A percentile compares a stretch with the other conserved stretches of the same genome.
phyloP scores from a whole-genome alignment of 164 flowering plant species.

The Cinnamomum chago region DNA sequence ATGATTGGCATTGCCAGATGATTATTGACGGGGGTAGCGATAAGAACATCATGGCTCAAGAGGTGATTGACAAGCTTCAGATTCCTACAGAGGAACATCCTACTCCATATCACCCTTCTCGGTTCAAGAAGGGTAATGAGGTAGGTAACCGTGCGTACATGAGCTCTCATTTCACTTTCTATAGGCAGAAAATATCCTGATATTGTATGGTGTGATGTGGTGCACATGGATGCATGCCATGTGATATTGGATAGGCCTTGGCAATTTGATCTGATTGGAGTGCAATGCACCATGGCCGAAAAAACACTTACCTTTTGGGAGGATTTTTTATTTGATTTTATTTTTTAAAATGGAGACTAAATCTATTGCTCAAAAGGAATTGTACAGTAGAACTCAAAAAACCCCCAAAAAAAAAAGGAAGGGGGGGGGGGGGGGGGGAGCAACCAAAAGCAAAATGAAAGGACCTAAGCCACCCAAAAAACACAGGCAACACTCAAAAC shows the following conservation, averaged over 20 bases:
- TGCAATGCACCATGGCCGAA: not conserved
- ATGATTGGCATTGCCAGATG: not conserved
- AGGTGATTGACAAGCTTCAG: no score
- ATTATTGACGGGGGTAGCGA: not conserved
- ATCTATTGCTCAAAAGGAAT: no score
- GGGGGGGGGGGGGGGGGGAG: no score
- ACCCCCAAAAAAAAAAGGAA: no score
- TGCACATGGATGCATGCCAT: slow-evolving; percentile 9
- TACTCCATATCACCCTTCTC: not conserved
- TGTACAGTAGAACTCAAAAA: no score
- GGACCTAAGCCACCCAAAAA: not conserved
- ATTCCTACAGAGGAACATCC: no score
- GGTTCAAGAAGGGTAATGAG: not conserved
- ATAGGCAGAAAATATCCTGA: slow-evolving; percentile 6
- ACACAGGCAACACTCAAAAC: no score
- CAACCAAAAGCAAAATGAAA: no score
- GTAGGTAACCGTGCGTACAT: not conserved
- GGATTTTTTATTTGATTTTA: no score
- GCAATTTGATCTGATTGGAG: not conserved
- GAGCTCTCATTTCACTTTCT: slow-evolving; percentile 7
- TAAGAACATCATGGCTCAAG: not conserved
- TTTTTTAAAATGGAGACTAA: no score
- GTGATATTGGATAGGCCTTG: not conserved
- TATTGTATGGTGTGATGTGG: slow-evolving; percentile 10
- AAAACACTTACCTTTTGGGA: not conserved